Percentiles rank a stretch among this genome's conserved stretches.
Evolutionary conservation across 1,284 basidiomycete species (phyloP).

Genomic region (Heterobasidion occidentale): DNA sequence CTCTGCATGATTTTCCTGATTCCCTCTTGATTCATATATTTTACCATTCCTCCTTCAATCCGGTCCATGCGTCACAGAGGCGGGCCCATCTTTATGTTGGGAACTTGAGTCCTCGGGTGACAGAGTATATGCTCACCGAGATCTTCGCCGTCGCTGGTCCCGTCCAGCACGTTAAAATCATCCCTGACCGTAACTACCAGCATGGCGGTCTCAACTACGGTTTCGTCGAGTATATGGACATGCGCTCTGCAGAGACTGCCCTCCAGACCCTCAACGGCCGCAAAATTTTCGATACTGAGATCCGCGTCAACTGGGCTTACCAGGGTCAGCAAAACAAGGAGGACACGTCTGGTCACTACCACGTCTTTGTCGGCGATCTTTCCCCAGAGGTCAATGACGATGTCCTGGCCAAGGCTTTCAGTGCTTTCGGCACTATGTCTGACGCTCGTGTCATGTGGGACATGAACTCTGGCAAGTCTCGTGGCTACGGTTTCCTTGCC

Average conservation of each 20-base stretch:
- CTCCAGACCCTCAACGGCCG: conserved; percentile 94
- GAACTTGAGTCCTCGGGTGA: conserved; percentile 90
- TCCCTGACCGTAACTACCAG: conserved; percentile 96
- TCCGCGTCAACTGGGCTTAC: conserved; percentile 97
- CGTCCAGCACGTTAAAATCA: conserved; percentile 97
- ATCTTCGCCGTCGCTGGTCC: conserved; percentile 94
- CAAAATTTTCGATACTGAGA: conserved; percentile 97
- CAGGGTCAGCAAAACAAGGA: conserved; percentile 95
- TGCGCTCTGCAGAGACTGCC: conserved; percentile 95
- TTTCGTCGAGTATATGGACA: conserved; percentile 96
- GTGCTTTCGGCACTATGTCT: conserved; percentile 88
- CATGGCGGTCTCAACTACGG: conserved; percentile 98
- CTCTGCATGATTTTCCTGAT: neutral
- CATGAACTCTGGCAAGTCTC: conserved; percentile 97
- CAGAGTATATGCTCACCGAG: conserved; percentile 91
- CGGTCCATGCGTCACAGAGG: conserved; percentile 35
- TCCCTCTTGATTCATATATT: neutral
- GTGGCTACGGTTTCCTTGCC: conserved; percentile 89
- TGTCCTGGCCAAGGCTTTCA: conserved; percentile 93
- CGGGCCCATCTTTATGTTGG: conserved; percentile 96
- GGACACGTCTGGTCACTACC: conserved; percentile 92
- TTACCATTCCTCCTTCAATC: neutral
- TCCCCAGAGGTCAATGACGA: conserved; percentile 97
- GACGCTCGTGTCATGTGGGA: conserved; percentile 99
- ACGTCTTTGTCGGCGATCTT: conserved; percentile 98